Conservation (phyloP, 139 green algal genomes). For the Pseudopediastrum boryanum region DNA sequence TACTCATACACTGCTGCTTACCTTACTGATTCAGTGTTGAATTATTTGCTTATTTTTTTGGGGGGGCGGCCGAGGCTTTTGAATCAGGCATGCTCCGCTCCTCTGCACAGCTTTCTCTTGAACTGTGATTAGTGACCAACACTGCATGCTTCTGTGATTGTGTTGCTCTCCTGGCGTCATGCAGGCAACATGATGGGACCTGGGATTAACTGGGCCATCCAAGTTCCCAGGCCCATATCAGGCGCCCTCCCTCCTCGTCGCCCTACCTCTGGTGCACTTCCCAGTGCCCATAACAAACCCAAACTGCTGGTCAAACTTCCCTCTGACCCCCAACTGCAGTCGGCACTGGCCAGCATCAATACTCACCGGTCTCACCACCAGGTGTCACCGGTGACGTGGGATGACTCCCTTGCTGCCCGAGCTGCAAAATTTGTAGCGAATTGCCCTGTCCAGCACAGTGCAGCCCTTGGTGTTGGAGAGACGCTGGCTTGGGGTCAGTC, state of each 20-base stretch:
- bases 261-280: neutral
- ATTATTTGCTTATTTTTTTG: neutral
- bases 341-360: constrained; percentile 18
- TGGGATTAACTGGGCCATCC: constrained; percentile 11
- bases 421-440: constrained; percentile 9
- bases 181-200: constrained; percentile 26
- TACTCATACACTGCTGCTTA: too few relatives aligned
- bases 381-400: constrained; percentile 21
- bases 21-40: neutral
- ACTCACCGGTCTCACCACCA: constrained; percentile 4
- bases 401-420: constrained; percentile 8
- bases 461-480: constrained; percentile 9
- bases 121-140: neutral
- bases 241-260: neutral
- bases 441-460: neutral
- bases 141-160: neutral
- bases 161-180: neutral
- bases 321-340: neutral
- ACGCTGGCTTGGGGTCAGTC: constrained; percentile 15
- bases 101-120: neutral
- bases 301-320: neutral
- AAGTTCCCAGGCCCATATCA: neutral
- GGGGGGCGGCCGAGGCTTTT: neutral
- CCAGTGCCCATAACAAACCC: neutral
- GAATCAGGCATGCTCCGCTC: neutral